phyloP scores from a whole-genome alignment of 495 filamentous ascomycete genomes.

The Penicillium pancosmium region DNA sequence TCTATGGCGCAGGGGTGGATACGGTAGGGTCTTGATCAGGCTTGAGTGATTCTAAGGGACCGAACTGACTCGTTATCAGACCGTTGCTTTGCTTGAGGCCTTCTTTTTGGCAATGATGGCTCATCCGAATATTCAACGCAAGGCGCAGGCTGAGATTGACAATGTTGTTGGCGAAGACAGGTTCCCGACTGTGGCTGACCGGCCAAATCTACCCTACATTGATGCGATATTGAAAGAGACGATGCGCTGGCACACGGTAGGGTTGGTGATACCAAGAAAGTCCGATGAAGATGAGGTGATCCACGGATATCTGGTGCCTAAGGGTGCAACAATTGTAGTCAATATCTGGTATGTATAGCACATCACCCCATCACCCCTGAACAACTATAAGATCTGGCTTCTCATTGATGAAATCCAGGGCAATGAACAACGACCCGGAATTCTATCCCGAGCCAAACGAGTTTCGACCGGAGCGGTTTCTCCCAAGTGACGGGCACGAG shows the following conservation, averaged over 20 bases:
- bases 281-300: background rate
- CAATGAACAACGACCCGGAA: constrained; percentile 26
- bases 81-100: background rate
- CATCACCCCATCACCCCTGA: background rate
- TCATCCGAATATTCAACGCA: background rate
- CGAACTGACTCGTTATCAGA: background rate
- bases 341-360: background rate
- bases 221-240: background rate
- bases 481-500: constrained; percentile 12
- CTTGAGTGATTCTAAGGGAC: background rate
- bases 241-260: background rate
- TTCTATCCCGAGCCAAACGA: constrained; percentile 34
- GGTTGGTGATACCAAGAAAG: background rate
- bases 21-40: background rate
- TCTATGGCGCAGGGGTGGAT: background rate
- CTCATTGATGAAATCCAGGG: background rate
- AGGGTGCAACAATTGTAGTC: background rate
- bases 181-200: background rate
- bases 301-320: background rate
- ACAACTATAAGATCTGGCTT: no score
- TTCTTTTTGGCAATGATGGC: background rate
- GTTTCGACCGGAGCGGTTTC: constrained; percentile 43
- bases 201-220: background rate
- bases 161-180: background rate
- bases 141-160: background rate